Conservation (phyloP, 83 land plant genomes). For the Thuja plicata region DNA sequence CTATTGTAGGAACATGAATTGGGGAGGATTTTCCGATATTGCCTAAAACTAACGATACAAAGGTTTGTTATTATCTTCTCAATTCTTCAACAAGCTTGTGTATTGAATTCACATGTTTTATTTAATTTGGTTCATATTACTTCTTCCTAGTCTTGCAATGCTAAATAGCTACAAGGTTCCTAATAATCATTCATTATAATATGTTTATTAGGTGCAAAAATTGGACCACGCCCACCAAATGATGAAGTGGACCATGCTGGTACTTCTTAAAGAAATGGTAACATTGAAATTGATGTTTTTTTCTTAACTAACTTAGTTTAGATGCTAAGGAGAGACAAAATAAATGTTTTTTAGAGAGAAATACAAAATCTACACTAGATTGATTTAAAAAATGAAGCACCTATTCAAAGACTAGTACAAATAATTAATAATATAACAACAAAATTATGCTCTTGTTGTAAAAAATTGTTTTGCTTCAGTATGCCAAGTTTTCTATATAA, state of each 20-base stretch:
- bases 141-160: background rate
- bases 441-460: too few relatives aligned
- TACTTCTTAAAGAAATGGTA: conserved; percentile 51
- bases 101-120: background rate
- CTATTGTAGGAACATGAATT: conserved; percentile 49
- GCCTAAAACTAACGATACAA: conserved; percentile 42
- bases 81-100: background rate
- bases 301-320: too few relatives aligned
- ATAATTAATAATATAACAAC: too few relatives aligned
- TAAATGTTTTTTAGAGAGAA: too few relatives aligned
- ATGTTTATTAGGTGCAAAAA: conserved; percentile 27
- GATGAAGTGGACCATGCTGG: conserved; percentile 50
- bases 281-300: background rate
- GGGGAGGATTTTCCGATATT: conserved; percentile 68
- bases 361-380: too few relatives aligned
- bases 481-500: too few relatives aligned
- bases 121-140: background rate
- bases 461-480: too few relatives aligned
- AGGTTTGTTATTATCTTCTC: conserved; percentile 30
- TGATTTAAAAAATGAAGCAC: too few relatives aligned
- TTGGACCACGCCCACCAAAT: conserved; percentile 31
- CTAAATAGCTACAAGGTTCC: background rate
- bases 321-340: too few relatives aligned
- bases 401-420: too few relatives aligned
- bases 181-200: background rate